phyloP scores from a whole-genome alignment of 257 asterid species.

The Henckelia pumila region DNA sequence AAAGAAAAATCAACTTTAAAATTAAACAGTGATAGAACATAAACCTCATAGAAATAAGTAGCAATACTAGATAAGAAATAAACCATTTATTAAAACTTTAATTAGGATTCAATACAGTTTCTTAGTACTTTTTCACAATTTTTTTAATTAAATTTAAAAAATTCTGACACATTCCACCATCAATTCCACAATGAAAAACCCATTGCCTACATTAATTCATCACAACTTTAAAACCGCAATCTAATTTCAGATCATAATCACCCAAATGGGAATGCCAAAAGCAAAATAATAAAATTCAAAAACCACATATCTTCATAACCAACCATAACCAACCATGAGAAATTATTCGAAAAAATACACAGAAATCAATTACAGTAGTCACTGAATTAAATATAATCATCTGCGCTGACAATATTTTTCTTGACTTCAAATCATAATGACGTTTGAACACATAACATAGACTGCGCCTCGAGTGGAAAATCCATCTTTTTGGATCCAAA shows the following conservation, averaged over 20 bases:
- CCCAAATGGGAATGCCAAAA: slow-evolving; percentile 4
- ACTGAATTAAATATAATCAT: not conserved
- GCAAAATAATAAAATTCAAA: slow-evolving; percentile 11
- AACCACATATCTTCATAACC: slow-evolving; percentile 28
- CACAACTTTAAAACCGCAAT: not conserved
- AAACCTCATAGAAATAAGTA: no score
- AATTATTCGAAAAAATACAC: not conserved
- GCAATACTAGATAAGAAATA: no score
- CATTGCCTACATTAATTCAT: not conserved
- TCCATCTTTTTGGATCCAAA: slow-evolving; percentile 27
- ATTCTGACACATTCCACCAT: no score
- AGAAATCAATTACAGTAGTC: not conserved
- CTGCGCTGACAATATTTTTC: not conserved
- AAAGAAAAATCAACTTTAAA: no score
- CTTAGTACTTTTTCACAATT: no score
- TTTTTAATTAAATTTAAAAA: no score
- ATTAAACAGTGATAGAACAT: no score
- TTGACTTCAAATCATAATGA: slow-evolving; percentile 29
- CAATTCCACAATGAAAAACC: no score
- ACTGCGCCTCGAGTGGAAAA: slow-evolving; percentile 2
- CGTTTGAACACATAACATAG: not conserved
- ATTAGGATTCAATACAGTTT: no score
- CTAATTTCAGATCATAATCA: slow-evolving; percentile 10
- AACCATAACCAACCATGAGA: slow-evolving; percentile 15
- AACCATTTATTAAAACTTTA: no score